Percentiles rank a stretch among this genome's conserved stretches.
phyloP scores from a whole-genome alignment of 805 yeast species.

The Zygoascus bituminiphila region DNA sequence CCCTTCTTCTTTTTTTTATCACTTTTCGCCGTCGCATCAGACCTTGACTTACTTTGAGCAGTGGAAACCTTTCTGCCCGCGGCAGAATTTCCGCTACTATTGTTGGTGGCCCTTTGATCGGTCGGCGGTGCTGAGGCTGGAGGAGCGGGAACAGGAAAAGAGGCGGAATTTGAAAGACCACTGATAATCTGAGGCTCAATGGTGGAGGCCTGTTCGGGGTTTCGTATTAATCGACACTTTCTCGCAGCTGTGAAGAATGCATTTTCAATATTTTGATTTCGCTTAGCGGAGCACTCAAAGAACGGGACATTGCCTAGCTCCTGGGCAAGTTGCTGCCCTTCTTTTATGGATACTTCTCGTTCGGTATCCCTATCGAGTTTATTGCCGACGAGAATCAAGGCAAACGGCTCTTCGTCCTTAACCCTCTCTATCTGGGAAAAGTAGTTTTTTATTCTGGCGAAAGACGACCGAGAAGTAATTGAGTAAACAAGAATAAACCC shows the following conservation, averaged over 20 bases:
- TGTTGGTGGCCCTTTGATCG: no score
- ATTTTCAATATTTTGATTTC: conserved; percentile 78
- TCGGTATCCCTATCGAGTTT: conserved; percentile 71
- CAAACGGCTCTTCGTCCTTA: conserved; percentile 45
- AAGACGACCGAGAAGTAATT: conserved; percentile 74
- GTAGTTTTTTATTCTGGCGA: conserved; percentile 76
- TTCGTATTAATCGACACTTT: conserved; percentile 41
- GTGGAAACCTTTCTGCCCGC: background rate
- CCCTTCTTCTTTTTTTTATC: background rate
- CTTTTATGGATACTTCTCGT: conserved; percentile 72
- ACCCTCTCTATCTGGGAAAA: conserved; percentile 72
- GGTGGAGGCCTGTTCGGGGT: background rate
- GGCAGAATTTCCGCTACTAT: no score
- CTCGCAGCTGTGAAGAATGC: conserved; percentile 59
- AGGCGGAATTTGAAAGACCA: background rate
- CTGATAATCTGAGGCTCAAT: background rate
- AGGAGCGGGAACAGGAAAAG: background rate
- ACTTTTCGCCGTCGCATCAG: background rate
- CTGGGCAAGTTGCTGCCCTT: conserved; percentile 72
- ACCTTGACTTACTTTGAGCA: background rate
- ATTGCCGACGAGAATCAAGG: conserved; percentile 84
- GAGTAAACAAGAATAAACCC: conserved; percentile 86
- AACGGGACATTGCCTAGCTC: conserved; percentile 52
- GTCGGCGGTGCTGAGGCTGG: background rate
- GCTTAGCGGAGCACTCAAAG: conserved; percentile 91